Evolutionary conservation across 257 asterid species (phyloP), one percentile per base, ranked within the genome.

Genomic region (Eustoma russellianum): DNA sequence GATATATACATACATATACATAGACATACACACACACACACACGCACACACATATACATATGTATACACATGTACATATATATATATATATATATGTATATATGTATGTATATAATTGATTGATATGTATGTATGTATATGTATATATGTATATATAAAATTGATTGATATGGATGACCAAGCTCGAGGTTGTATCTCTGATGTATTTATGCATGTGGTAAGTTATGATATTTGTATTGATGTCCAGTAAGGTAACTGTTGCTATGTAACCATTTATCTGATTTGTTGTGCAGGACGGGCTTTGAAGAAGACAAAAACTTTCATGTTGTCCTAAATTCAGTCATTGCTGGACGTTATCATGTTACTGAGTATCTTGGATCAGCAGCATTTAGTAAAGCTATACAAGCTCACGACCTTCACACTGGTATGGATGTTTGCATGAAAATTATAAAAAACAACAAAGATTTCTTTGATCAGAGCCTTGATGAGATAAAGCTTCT

Each of bases 291-390:
- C 73, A 91, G 98, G 79, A 91, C 98, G 76, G 98, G 98, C 59
- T 91, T 91, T 75, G 99, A 92, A 70, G 99, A 92, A 87, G 99
- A 92, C 79, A 92, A 92, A 53, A 92, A 83, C 77, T 91, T 91
- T 65, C 84, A 82, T 60, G 94, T 91, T 50, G 95, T 80, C 57
- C 67, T 87, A 55, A 87, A 87, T 81, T 88, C 96, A 1, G 95
- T 91, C 33, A 60, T 91, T 41, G 98, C 98, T 18, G 98, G 98
- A 24, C 86, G 97, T 56, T 91, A 91, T 73, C 98, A 91, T 72
- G 98, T 91, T 54, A 91, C 98, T 1, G 98, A 92, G 77, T 88
- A 92, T 80, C 95, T 92, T 52, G 99, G 99, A 73, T 92, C 99
- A 56, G 99, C 99, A 52, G 97, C 99, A 67, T 92, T 92, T 68